Conservation (phyloP, 2,329 filamentous ascomycete genomes). For the Aureobasidium melanogenum region DNA sequence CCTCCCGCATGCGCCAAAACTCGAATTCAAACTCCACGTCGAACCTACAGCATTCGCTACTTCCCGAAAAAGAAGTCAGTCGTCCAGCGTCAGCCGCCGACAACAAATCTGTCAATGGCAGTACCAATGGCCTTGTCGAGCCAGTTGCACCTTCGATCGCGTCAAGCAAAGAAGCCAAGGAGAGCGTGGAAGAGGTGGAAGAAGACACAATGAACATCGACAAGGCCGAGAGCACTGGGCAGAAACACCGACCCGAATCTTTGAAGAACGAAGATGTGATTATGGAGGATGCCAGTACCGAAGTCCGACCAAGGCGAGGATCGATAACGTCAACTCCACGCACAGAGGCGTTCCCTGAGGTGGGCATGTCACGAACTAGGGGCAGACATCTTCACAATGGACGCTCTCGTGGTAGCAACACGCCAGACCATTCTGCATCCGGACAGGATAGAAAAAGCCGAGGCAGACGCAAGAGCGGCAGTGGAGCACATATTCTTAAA, state of each 20-base stretch:
- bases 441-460: conserved; percentile 17
- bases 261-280: conserved; percentile 43
- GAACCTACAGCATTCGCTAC: conserved; percentile 24
- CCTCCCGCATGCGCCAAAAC: conserved; percentile 67
- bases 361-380: conserved; percentile 26
- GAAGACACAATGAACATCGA: conserved; percentile 13
- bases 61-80: conserved; percentile 40
- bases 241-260: conserved; percentile 23
- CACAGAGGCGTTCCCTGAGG: conserved; percentile 31
- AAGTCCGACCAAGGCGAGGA: conserved; percentile 27
- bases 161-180: conserved; percentile 16
- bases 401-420: conserved; percentile 29
- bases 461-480: conserved; percentile 21
- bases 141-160: background rate
- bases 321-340: conserved; percentile 43
- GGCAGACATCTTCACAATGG: conserved; percentile 30
- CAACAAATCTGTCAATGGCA: conserved; percentile 18
- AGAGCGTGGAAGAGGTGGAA: conserved; percentile 16
- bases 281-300: conserved; percentile 18
- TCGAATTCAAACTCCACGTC: conserved; percentile 47
- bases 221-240: conserved; percentile 8
- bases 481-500: conserved; percentile 29
- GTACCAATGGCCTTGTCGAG: conserved; percentile 18
- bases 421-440: conserved; percentile 20
- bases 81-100: conserved; percentile 20